Base-by-base conservation (phyloP, 495 filamentous ascomycete genomes). In the Annulohypoxylon maeteangense region DNA sequence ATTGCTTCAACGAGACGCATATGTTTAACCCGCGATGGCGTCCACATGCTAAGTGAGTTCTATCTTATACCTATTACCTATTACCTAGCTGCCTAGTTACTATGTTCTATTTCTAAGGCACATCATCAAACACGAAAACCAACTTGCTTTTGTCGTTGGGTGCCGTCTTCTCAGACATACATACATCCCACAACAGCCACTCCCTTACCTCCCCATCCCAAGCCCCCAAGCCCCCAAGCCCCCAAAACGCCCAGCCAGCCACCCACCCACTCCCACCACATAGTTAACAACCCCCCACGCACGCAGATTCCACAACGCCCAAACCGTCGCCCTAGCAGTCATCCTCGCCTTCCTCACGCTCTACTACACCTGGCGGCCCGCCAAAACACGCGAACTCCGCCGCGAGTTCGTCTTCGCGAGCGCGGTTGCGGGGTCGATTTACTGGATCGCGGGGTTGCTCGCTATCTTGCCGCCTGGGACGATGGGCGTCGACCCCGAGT, bases 11-110 rank as follows among this genome's bases (percentile, higher is more conserved):
- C 74, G 64, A 82, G 62, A 86, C 85, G 1, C 86, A 88, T 74
- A 79, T 88, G 63, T 81, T 82, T 51, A 88, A 89, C 68, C 82
- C 85, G 12, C 78, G 79, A 53, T 88, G 86, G 86, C 78, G 81
- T 7, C 86, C 86, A 0, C 87, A 88, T 72, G 87, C 86, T 23
- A 83, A 82, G 82, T 81, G 11, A 38, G 75, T 71, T 25, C 14
- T 47, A 6, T 47, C n/a, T 56, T 58, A 20, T 36, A 25, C 5
- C 20, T 48, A 47, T 32, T 51, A 1, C 40, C 27, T 42, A 10
- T 44, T n/a, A 47, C 6, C 20, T 55, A 40, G 14, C 11, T n/a
- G n/a, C 11, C 12, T n/a, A 4, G n/a, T 40, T 14, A 2, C 40
- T 7, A 18, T 12, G 7, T 40, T n/a, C 11, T 40, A 4, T 40